Conservation (phyloP, 1,139 yeast genomes). For the Pichia cactophila region DNA sequence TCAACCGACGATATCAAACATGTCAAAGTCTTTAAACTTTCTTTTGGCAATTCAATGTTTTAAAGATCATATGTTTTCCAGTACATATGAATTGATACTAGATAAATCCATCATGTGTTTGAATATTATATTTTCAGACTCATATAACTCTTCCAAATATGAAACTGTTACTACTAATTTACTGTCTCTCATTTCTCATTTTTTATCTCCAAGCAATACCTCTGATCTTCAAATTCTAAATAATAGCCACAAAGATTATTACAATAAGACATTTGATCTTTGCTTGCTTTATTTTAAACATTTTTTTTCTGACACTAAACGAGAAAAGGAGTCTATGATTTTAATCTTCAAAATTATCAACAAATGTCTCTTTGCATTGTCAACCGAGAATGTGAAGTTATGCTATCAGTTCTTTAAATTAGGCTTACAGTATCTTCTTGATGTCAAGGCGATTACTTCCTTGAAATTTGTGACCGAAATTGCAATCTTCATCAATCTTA, state of each 20-base stretch:
- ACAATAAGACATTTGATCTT: conserved; percentile 26
- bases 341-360: conserved; percentile 34
- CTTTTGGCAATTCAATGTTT: conserved; percentile 32
- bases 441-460: conserved; percentile 30
- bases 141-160: conserved; percentile 11
- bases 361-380: conserved; percentile 29
- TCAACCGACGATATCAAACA: conserved; percentile 33
- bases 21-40: conserved; percentile 28
- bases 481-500: conserved; percentile 33
- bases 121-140: conserved; percentile 7
- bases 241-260: conserved; percentile 15
- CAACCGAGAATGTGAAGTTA: conserved; percentile 31
- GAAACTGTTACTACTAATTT: conserved; percentile 28
- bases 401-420: conserved; percentile 30
- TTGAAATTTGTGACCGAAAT: conserved; percentile 32
- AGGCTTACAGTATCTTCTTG: conserved; percentile 30
- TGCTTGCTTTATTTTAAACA: conserved; percentile 20
- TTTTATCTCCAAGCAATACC: conserved; percentile 29
- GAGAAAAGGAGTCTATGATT: conserved; percentile 21
- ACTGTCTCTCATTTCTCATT: conserved; percentile 21
- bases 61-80: conserved; percentile 33
- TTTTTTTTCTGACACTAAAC: conserved; percentile 16
- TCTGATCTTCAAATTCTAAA: conserved; percentile 25
- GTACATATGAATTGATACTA: conserved; percentile 30
- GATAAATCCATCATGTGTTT: conserved; percentile 26